A percentile compares a stretch with the other conserved stretches of the same genome.
phyloP scores from a whole-genome alignment of 1,139 yeast species.

The Nematodospora anomalae region DNA sequence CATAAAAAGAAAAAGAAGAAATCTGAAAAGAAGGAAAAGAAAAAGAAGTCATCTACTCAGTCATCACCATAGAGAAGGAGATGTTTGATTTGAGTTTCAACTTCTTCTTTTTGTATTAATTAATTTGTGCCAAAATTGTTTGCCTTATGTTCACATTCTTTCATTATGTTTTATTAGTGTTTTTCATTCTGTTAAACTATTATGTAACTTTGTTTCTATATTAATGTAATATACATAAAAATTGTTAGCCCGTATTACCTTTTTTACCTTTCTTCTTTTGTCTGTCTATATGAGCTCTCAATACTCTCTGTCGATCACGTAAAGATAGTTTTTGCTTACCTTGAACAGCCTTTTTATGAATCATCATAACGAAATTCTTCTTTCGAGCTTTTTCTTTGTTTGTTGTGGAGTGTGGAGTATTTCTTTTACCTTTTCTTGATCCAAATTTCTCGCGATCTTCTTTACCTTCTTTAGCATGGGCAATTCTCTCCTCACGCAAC shows the following conservation, averaged over 20 bases:
- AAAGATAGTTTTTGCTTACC: constrained; percentile 90
- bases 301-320: constrained; percentile 83
- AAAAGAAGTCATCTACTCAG: constrained; percentile 17
- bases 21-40: constrained; percentile 21
- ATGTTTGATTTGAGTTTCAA: too few relatives aligned
- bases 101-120: constrained; percentile 1
- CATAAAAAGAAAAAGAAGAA: constrained; percentile 14
- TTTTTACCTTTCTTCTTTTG: constrained; percentile 82
- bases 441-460: constrained; percentile 92
- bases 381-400: constrained; percentile 94
- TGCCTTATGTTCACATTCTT: neutral
- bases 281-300: constrained; percentile 81
- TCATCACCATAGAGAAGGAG: constrained; percentile 3
- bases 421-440: constrained; percentile 81
- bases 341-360: constrained; percentile 90
- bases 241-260: constrained; percentile 1
- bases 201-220: constrained; percentile 3
- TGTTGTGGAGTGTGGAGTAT: constrained; percentile 81
- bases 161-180: neutral
- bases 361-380: constrained; percentile 99
- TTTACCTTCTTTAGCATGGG: constrained; percentile 84
- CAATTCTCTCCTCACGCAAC: constrained; percentile 84
- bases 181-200: neutral
- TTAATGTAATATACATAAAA: constrained; percentile 3
- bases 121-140: neutral